Evolutionary conservation across 78 protist genomes (phyloP).

Genomic region (Polysphondylium violaceum): DNA sequence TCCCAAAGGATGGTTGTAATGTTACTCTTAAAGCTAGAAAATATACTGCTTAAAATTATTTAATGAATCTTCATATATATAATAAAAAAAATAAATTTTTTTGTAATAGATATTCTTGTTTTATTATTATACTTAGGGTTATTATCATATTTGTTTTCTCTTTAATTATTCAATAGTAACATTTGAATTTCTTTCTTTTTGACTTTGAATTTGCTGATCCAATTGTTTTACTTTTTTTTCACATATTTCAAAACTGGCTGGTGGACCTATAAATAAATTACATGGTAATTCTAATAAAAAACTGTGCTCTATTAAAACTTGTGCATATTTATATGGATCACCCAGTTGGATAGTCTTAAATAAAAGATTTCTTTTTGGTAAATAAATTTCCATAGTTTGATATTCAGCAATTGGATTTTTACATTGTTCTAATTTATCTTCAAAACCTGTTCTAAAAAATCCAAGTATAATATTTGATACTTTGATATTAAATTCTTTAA

Average conservation of each 20-base stretch:
- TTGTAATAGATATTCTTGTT: too few relatives aligned
- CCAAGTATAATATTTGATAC: slow-evolving; percentile 23
- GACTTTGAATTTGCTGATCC: background rate
- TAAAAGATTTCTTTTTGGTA: background rate
- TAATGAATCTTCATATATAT: background rate
- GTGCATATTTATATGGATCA: slow-evolving; percentile 23
- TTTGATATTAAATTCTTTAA: slow-evolving; percentile 31
- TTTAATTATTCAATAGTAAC: too few relatives aligned
- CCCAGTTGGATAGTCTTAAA: background rate
- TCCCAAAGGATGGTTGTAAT: slow-evolving; percentile 82
- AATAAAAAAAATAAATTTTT: too few relatives aligned
- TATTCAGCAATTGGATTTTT: slow-evolving; percentile 26
- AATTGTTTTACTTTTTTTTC: slow-evolving; percentile 10
- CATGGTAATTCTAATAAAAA: background rate
- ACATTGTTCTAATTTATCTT: background rate
- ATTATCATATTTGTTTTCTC: too few relatives aligned
- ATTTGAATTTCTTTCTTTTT: slow-evolving; percentile 38
- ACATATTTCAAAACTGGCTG: background rate
- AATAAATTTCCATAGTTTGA: background rate
- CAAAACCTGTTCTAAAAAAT: slow-evolving; percentile 7
- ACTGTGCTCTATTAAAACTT: background rate
- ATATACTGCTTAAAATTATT: slow-evolving; percentile 35
- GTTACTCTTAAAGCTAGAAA: background rate
- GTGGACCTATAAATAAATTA: slow-evolving; percentile 11
- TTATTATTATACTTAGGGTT: too few relatives aligned